phyloP scores from a whole-genome alignment of 805 yeast species.

The Kregervanrija pseudodelftensis region DNA sequence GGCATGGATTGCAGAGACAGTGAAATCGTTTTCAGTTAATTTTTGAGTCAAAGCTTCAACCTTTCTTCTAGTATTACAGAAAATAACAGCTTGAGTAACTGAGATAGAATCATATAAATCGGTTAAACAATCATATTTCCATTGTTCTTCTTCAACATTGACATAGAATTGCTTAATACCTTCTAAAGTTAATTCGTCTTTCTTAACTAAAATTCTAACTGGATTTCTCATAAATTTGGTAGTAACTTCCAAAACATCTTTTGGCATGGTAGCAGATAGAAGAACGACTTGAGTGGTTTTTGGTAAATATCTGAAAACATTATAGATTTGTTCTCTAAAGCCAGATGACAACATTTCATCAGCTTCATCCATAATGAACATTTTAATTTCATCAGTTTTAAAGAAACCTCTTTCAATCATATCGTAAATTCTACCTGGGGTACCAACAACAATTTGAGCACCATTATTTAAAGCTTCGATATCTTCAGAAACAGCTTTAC shows the following conservation, averaged over 20 bases:
- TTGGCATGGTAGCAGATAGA: slow-evolving; percentile 90
- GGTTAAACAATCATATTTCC: slow-evolving; percentile 90
- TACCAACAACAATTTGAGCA: slow-evolving; percentile 90
- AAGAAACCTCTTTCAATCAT: slow-evolving; percentile 80
- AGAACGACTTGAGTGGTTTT: slow-evolving; percentile 85
- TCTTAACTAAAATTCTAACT: slow-evolving; percentile 85
- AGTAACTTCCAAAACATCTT: slow-evolving; percentile 87
- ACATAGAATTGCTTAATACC: slow-evolving; percentile 92
- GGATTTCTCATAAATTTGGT: slow-evolving; percentile 90
- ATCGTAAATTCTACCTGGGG: slow-evolving; percentile 94
- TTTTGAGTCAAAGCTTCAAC: slow-evolving; percentile 85
- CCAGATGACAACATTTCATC: slow-evolving; percentile 92
- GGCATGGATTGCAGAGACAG: slow-evolving; percentile 94
- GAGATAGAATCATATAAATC: slow-evolving; percentile 93
- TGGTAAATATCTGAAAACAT: slow-evolving; percentile 80
- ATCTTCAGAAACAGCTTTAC: slow-evolving; percentile 78
- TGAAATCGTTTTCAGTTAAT: slow-evolving; percentile 74
- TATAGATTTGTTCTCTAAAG: slow-evolving; percentile 92
- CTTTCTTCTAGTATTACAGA: slow-evolving; percentile 94
- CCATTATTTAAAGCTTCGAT: slow-evolving; percentile 66
- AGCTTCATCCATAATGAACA: slow-evolving; percentile 93
- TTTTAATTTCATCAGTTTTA: slow-evolving; percentile 68
- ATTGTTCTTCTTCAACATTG: slow-evolving; percentile 85
- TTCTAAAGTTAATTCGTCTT: slow-evolving; percentile 88
- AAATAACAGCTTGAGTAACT: slow-evolving; percentile 95